Evolutionary conservation across 2,329 filamentous ascomycete genomes (phyloP), one percentile per base, ranked within the genome.

Genomic region (Colletotrichum melonis): DNA sequence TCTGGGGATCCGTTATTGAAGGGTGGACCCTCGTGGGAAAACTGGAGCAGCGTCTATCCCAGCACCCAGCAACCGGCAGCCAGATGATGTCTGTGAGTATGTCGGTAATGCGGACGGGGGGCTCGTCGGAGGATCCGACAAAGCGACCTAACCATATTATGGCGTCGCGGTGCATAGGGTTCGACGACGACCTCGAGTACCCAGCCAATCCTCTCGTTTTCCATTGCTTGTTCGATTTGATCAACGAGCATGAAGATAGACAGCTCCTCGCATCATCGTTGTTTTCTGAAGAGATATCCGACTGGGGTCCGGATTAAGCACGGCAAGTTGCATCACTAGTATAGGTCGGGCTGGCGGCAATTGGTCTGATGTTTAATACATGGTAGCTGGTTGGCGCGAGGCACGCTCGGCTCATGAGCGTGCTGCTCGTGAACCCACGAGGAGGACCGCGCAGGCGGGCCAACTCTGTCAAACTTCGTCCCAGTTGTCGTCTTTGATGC

Each of bases 21-120:
- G 8, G 55, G 60, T 73, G 70, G 54, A 12, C 24, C 55, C 14
- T n/a, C 12, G 26, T 60, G 30, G 12, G 35, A 57, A 70, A 55
- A 59, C 16, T 70, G 67, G 60, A 66, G 66, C 70, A 73, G 55
- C 60, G 67, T 70, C 57, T 55, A 73, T 67, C 67, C 70, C 62
- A 62, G 70, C 60, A 73, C 67, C 67, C 62, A 62, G 70, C 60
- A 73, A 70, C 67, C 54, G 67, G 59, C 55, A 62, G 32, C 52
- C 65, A 58, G 68, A 58, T 55, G 55, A 63, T 72, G 42, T 63
- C 58, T 69, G 46, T 28, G 46, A 55, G 46, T 55, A 56, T 26
- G 30, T 73, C 60, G 70, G 55, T 38, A 73, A 57, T 65, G 70
- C 66, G 46, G 68, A 42, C 67, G 60, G 54, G 66, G 55, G 55